Conservation (phyloP, 306 rosid species). For the Trichosanthes truncata region DNA sequence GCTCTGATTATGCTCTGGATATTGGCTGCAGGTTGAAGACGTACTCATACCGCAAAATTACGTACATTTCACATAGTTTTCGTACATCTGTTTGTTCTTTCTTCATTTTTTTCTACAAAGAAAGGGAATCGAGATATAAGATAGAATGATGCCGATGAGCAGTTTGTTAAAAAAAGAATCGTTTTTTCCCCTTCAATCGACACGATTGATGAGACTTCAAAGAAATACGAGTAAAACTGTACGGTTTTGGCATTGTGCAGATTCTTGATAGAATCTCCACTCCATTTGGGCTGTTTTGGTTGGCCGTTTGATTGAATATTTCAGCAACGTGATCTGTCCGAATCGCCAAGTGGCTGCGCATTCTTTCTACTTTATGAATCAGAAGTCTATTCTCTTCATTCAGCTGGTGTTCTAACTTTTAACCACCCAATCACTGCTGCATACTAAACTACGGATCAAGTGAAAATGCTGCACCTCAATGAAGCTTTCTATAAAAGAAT, state of each 20-base stretch:
- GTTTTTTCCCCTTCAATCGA: not conserved
- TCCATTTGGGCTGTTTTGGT: not conserved
- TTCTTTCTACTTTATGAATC: not conserved
- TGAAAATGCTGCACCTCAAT: not conserved
- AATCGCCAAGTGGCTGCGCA: not conserved
- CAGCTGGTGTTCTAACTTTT: not conserved
- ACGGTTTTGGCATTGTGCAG: not conserved
- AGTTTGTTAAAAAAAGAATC: not conserved
- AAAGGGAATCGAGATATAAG: not conserved
- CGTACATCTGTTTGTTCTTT: not conserved
- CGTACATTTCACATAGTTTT: not conserved
- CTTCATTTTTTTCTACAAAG: not conserved
- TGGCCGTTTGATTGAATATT: not conserved
- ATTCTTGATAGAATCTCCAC: not conserved
- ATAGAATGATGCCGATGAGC: not conserved
- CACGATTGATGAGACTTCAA: not conserved
- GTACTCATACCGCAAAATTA: not conserved
- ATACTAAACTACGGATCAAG: not conserved
- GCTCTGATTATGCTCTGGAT: conserved; percentile 86
- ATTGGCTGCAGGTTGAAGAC: conserved; percentile 59
- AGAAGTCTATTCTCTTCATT: not conserved
- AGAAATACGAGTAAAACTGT: not conserved
- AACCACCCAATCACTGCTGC: not conserved
- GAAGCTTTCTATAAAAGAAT: not conserved
- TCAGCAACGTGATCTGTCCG: not conserved